Percentiles rank a stretch among this genome's conserved stretches.
Evolutionary conservation across 805 yeast genomes (phyloP).

Genomic region (Nakazawaea ernobii): DNA sequence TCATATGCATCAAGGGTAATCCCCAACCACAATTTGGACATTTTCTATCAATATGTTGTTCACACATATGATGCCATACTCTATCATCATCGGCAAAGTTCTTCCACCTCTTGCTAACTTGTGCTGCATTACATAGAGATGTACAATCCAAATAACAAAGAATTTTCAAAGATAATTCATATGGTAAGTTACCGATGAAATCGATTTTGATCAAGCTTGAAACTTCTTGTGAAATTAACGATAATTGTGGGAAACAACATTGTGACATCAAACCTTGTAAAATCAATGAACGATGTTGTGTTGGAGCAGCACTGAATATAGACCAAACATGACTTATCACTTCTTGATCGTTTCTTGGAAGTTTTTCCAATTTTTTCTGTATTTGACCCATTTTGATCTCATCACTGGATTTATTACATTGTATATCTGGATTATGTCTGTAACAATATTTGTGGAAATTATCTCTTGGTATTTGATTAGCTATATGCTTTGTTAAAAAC

Average conservation of each 20-base stretch:
- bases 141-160: slow-evolving; percentile 87
- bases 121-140: slow-evolving; percentile 91
- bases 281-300: slow-evolving; percentile 65
- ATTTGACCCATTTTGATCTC: slow-evolving; percentile 56
- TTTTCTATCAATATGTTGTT: slow-evolving; percentile 94
- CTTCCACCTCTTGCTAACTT: slow-evolving; percentile 85
- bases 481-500: slow-evolving; percentile 26
- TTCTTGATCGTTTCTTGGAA: slow-evolving; percentile 68
- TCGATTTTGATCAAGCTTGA: slow-evolving; percentile 79
- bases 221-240: slow-evolving; percentile 78
- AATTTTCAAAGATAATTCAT: slow-evolving; percentile 78
- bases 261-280: slow-evolving; percentile 80
- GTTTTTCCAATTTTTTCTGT: slow-evolving; percentile 48
- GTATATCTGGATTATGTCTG: slow-evolving; percentile 86
- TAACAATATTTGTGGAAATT: slow-evolving; percentile 74
- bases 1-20: slow-evolving; percentile 87
- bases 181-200: slow-evolving; percentile 78
- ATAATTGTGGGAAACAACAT: slow-evolving; percentile 92
- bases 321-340: slow-evolving; percentile 83
- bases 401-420: slow-evolving; percentile 66
- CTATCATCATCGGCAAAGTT: slow-evolving; percentile 89
- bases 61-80: slow-evolving; percentile 98
- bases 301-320: slow-evolving; percentile 69
- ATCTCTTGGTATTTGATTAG: slow-evolving; percentile 39
- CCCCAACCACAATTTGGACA: slow-evolving; percentile 99